Conservation (phyloP, 139 green algal genomes). For the Closterium sp. region DNA sequence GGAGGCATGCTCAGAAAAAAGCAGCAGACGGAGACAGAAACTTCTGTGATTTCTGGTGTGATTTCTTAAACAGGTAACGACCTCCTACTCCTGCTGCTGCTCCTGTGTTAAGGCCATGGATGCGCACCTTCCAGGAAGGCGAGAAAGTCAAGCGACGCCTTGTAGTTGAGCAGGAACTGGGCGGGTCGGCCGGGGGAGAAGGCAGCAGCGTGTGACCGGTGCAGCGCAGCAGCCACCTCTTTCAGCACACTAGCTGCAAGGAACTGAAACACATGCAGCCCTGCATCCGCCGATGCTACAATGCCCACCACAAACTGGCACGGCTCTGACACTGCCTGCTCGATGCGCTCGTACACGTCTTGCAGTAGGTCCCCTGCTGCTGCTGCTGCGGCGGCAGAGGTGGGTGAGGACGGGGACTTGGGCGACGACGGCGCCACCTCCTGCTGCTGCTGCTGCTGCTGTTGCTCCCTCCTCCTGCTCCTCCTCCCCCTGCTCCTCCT, state of each 20-base stretch:
- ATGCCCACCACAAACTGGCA: background rate
- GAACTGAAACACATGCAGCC: slow-evolving; percentile 75
- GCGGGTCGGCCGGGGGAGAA: slow-evolving; percentile 80
- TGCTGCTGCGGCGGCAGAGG: background rate
- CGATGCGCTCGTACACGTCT: background rate
- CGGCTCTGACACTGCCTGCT: background rate
- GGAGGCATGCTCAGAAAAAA: no score
- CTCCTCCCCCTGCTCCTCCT: background rate
- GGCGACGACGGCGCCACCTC: background rate
- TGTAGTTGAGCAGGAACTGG: slow-evolving; percentile 83
- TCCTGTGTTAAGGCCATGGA: background rate
- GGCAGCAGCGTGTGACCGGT: slow-evolving; percentile 62
- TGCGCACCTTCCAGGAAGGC: slow-evolving; percentile 57
- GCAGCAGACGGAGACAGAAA: no score
- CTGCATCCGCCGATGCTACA: slow-evolving; percentile 36
- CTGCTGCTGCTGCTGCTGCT: background rate
- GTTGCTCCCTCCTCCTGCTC: background rate
- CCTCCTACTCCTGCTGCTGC: no score
- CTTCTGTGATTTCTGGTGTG: no score
- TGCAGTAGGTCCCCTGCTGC: background rate
- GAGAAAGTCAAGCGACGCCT: slow-evolving; percentile 64
- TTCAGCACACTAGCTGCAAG: slow-evolving; percentile 73
- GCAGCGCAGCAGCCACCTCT: slow-evolving; percentile 70
- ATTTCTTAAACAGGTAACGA: no score
- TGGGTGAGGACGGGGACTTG: background rate